These are phyloP conservation scores for Calonectria pauciramosa DNA, from an alignment of 2,329 filamentous ascomycete genomes.

Conservation along the genomic window DNA sequence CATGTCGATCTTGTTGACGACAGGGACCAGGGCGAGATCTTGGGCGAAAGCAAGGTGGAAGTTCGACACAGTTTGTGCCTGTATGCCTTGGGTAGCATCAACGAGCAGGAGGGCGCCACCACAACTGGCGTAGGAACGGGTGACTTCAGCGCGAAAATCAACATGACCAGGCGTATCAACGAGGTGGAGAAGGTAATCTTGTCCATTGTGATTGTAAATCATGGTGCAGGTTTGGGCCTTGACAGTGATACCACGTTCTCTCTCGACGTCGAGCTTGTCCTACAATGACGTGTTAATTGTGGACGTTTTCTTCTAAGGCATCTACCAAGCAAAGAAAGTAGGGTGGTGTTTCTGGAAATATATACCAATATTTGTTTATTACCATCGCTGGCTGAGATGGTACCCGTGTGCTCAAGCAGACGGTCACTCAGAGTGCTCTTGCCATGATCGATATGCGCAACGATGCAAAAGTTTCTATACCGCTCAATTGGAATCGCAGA, in stretches of 20 bases:
- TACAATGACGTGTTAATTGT: slow-evolving; percentile 31
- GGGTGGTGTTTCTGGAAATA: not conserved
- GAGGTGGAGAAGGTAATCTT: slow-evolving; percentile 93
- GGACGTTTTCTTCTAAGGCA: not conserved
- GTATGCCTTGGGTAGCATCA: slow-evolving; percentile 95
- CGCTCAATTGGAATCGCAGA: slow-evolving; percentile 82
- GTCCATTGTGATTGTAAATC: slow-evolving; percentile 88
- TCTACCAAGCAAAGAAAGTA: not conserved
- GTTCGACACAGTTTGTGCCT: slow-evolving; percentile 98
- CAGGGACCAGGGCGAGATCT: slow-evolving; percentile 86
- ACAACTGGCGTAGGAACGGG: slow-evolving; percentile 94
- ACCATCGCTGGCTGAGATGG: slow-evolving; percentile 82
- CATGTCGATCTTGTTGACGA: slow-evolving; percentile 97
- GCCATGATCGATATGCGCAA: slow-evolving; percentile 98
- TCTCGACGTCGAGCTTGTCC: slow-evolving; percentile 96
- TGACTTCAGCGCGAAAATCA: slow-evolving; percentile 97
- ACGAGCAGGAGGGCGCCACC: slow-evolving; percentile 93
- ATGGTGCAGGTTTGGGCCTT: slow-evolving; percentile 99
- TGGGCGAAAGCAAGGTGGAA: slow-evolving; percentile 98
- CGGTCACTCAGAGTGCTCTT: slow-evolving; percentile 97
- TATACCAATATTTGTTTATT: slow-evolving; percentile 90
- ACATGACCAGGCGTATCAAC: slow-evolving; percentile 98
- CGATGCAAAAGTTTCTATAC: slow-evolving; percentile 97
- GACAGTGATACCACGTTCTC: slow-evolving; percentile 96
- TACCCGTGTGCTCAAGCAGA: slow-evolving; percentile 92